Evolutionary conservation across 768 basidiomycete species (phyloP), one percentile per base, ranked within the genome.

Genomic region (Termitomyces sp.): DNA sequence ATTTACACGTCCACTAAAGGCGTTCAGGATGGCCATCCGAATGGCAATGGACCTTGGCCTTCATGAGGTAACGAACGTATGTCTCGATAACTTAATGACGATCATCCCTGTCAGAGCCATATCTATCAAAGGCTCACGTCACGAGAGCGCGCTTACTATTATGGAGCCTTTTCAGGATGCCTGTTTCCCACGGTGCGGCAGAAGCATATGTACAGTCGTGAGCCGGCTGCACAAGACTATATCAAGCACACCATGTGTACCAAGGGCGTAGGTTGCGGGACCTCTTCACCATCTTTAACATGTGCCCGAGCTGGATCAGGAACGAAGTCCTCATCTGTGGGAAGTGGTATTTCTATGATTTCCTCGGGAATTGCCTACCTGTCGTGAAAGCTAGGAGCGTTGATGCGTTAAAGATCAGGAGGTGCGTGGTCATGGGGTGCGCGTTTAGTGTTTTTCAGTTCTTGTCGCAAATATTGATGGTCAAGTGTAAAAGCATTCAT

Each of bases 261-360:
- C 36, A 62, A 59, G 3, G 61, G 54, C 12, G 58, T 62, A 14
- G 58, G 55, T 32, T 62, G 58, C 7, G 58, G 58, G 30, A 51
- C 35, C 40, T 62, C 61, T 28, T 56, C 42, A 20, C 28, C 45
- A 18, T 53, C 58, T 4, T 33, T 46, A 14, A 52, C 33, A 26
- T 59, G 55, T 22, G 55, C 56, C 9, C 58, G 55, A 32, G 52
- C 42, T 9, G 55, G 52, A 22, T 59, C 61, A 10, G 61, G 52
- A 40, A 56, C 38, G 22, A 62, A 62, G 28, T 62, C 61, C 14
- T 59, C 58, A 48, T 62, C 61, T 14, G 20, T 53, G 9, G 61
- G 61, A 45, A 62, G 61, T 26, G 61, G 61, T n/a, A 62, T 59
- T 24, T 62, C 61, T n/a, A 62, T 62, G 26, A 62, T 53, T 35